phyloP scores from a whole-genome alignment of 176 grass and related monocot species.

The Lolium multiflorum region DNA sequence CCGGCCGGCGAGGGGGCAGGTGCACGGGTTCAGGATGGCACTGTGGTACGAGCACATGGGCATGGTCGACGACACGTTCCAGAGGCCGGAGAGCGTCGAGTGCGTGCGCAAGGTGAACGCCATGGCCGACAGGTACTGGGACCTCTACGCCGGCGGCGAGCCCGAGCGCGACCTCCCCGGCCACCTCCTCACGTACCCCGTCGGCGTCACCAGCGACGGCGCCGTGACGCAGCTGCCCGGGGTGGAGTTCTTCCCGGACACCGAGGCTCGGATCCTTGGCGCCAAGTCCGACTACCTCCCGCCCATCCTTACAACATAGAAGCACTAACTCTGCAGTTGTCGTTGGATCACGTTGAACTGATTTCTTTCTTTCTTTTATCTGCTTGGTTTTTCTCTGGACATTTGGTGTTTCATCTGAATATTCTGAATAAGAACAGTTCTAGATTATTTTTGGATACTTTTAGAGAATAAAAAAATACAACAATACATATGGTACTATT shows the following conservation, averaged over 20 bases:
- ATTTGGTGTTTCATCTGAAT: conserved; percentile 22
- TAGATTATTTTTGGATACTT: not conserved
- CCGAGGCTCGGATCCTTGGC: conserved; percentile 67
- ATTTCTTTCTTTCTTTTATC: not conserved
- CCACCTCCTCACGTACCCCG: conserved; percentile 76
- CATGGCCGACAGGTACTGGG: conserved; percentile 65
- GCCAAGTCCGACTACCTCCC: conserved; percentile 81
- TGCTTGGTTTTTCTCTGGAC: not conserved
- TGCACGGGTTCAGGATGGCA: conserved; percentile 76
- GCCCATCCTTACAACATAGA: conserved; percentile 78
- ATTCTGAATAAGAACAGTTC: conserved; percentile 35
- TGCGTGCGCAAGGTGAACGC: conserved; percentile 80
- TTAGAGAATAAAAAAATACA: conserved; percentile 17
- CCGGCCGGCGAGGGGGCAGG: conserved; percentile 70
- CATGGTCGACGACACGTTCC: conserved; percentile 55
- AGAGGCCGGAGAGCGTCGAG: conserved; percentile 53
- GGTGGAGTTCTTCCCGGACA: conserved; percentile 78
- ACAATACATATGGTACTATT: too few species aligned
- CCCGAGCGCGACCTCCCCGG: conserved; percentile 62
- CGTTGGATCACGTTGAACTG: not conserved
- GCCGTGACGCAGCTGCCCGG: conserved; percentile 48
- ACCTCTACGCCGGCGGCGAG: conserved; percentile 46
- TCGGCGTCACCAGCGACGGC: conserved; percentile 53
- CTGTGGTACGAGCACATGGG: conserved; percentile 85
- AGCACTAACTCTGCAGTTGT: not conserved